A percentile compares a stretch with the other conserved stretches of the same genome.
These are phyloP conservation scores for Ustilago bromivora DNA, from an alignment of 1,284 basidiomycete species.

Conservation along the genomic window DNA sequence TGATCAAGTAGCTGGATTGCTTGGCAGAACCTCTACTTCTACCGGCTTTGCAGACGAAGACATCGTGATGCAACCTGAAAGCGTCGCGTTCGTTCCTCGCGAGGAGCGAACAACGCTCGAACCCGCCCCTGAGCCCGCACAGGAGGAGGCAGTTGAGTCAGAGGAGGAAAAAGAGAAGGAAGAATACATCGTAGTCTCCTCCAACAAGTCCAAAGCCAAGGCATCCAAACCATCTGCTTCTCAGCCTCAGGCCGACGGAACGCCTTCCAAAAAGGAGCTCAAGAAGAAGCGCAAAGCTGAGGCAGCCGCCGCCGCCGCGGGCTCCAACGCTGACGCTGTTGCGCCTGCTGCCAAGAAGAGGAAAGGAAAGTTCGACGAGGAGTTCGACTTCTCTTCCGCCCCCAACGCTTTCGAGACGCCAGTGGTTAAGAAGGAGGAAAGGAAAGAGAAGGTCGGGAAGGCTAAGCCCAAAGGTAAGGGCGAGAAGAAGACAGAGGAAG, in stretches of 20 bases:
- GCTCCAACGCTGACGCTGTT: neutral
- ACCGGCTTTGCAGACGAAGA: neutral
- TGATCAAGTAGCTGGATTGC: conserved; percentile 18
- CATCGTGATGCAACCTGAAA: conserved; percentile 12
- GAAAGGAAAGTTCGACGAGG: conserved; percentile 35
- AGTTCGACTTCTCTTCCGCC: conserved; percentile 31
- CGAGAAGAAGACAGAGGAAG: conserved; percentile 11
- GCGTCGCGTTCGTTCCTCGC: conserved; percentile 2
- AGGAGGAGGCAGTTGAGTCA: neutral
- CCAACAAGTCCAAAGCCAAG: conserved; percentile 12
- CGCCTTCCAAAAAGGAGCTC: conserved; percentile 23
- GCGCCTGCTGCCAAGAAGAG: conserved; percentile 12
- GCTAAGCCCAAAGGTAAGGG: neutral
- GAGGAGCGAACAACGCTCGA: neutral
- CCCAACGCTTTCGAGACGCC: conserved; percentile 25
- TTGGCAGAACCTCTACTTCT: neutral
- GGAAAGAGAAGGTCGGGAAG: neutral
- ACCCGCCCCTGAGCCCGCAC: neutral
- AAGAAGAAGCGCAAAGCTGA: conserved; percentile 46
- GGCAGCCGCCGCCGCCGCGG: conserved; percentile 1
- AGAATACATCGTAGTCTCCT: conserved; percentile 43
- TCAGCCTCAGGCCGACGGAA: neutral
- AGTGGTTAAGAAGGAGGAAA: neutral
- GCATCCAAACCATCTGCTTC: conserved; percentile 10
- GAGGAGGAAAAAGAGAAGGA: conserved; percentile 20